Percentiles rank a stretch among this genome's conserved stretches.
These are phyloP conservation scores for Dichotomocladium elegans DNA, from an alignment of 371 early-diverging fungal genomes.

Conservation along the genomic window DNA sequence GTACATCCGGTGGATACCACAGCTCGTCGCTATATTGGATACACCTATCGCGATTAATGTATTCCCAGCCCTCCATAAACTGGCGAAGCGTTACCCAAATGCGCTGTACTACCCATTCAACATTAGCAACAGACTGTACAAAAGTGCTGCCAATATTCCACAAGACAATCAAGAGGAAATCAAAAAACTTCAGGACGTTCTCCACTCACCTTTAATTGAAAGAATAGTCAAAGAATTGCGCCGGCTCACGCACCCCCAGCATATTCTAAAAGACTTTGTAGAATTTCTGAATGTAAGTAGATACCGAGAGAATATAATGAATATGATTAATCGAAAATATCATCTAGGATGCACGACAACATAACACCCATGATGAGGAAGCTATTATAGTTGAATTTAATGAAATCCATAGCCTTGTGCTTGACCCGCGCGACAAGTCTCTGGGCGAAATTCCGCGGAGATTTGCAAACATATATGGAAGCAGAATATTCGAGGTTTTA, in stretches of 20 bases:
- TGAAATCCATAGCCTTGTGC: slow-evolving; percentile 33
- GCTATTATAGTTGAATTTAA: too few species aligned
- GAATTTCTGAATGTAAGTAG: slow-evolving; percentile 43
- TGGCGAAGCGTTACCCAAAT: slow-evolving; percentile 62
- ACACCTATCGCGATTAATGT: slow-evolving; percentile 34
- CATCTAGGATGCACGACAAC: too few species aligned
- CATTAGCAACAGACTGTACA: slow-evolving; percentile 68
- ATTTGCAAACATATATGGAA: slow-evolving; percentile 51
- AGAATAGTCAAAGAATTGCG: slow-evolving; percentile 61
- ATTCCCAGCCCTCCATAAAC: slow-evolving; percentile 38
- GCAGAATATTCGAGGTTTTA: slow-evolving; percentile 37
- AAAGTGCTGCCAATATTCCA: slow-evolving; percentile 25
- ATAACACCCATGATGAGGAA: too few species aligned
- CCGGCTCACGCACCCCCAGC: slow-evolving; percentile 66
- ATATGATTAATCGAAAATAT: too few species aligned
- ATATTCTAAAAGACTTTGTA: slow-evolving; percentile 65
- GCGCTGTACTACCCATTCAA: slow-evolving; percentile 68
- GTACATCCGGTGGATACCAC: slow-evolving; percentile 76
- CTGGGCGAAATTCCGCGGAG: slow-evolving; percentile 33
- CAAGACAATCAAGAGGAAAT: slow-evolving; percentile 26
- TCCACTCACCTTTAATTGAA: slow-evolving; percentile 50
- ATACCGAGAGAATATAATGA: not conserved
- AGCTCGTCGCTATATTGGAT: slow-evolving; percentile 69
- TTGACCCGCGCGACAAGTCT: slow-evolving; percentile 16
- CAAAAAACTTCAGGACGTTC: slow-evolving; percentile 25